Base-by-base conservation (phyloP, 495 filamentous ascomycete species). In the Penicillium fimorum region DNA sequence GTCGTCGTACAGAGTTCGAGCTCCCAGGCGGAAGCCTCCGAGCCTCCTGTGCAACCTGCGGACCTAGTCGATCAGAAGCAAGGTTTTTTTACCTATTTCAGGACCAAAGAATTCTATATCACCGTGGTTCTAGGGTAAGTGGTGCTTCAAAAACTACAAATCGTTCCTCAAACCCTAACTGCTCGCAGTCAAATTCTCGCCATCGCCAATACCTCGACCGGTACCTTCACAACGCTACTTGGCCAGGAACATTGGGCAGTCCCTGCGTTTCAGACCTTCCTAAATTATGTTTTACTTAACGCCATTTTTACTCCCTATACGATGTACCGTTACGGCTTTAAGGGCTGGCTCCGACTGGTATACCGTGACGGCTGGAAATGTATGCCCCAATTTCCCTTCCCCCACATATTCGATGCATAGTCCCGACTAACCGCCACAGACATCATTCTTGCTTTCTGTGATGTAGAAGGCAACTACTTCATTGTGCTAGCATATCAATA, bases 391-490 rank as follows among this genome's bases (percentile, higher is more conserved):
- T 25, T 18, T 32, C 13, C 42, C 9, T 27, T 4, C 22, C 18
- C 18, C 29, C 45, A 33, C 11, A 18, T 32, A 11, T 18, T 20
- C 15, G 10, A 27, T 46, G n/a, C 10, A 41, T 17, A 22, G 37
- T 44, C 33, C 6, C 1, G 30, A 22, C 47, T 47, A 13, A 25
- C 27, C n/a, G 48, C 6, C 32, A 46, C 52, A 83, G 80, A 97
- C 69, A 82, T 95, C 64, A 90, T 97, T 65, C 82, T 98, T 38
- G 83, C 87, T 29, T 96, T 97, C 76, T 81, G 92, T 41, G 94
- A 98, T 65, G 94, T 97, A 45, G 83, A 96, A 75, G 94, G 94
- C 42, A 98, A 98, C 74, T 98, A 96, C 79, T 97, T 97, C 72
- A 87, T 89, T 59, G 94, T 98, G 44, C 82, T 97, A 24, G 94